Conservation (phyloP, 208 protist genomes). For the Wallacemonas rigidus region DNA sequence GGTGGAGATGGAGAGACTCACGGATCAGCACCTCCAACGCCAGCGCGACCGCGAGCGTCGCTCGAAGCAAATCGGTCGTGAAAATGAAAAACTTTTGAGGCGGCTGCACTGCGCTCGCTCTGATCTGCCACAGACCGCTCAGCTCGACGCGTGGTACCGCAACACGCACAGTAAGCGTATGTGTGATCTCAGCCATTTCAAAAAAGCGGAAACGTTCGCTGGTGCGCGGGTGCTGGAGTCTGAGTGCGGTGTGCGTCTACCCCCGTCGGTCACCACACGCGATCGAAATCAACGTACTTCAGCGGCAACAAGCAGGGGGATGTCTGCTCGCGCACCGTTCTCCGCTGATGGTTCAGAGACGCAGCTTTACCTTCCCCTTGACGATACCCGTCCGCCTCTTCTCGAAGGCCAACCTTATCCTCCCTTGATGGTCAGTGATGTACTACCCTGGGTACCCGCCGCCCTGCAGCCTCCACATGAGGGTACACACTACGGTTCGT, state of each 20-base stretch:
- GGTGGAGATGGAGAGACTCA: slow-evolving; percentile 28
- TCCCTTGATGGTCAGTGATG: slow-evolving; percentile 25
- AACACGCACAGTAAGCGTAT: slow-evolving; percentile 46
- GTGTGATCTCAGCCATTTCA: slow-evolving; percentile 43
- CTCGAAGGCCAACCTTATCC: slow-evolving; percentile 42
- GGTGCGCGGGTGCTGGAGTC: slow-evolving; percentile 42
- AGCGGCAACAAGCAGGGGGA: no score
- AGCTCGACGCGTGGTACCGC: slow-evolving; percentile 52
- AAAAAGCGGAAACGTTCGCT: slow-evolving; percentile 50
- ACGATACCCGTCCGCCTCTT: slow-evolving; percentile 23
- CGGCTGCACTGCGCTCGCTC: slow-evolving; percentile 41
- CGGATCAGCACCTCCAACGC: slow-evolving; percentile 43
- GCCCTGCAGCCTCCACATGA: slow-evolving; percentile 34
- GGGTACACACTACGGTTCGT: slow-evolving; percentile 30
- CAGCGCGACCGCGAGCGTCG: slow-evolving; percentile 22
- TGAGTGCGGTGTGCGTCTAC: slow-evolving; percentile 21
- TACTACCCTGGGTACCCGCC: slow-evolving; percentile 27
- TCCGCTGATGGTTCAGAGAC: background rate
- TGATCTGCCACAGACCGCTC: slow-evolving; percentile 30
- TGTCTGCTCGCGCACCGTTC: slow-evolving; percentile 3
- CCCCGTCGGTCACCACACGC: background rate
- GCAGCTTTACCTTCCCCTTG: background rate
- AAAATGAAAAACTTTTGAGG: slow-evolving; percentile 40
- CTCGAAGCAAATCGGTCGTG: slow-evolving; percentile 17
- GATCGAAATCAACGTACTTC: background rate